Evolutionary conservation across 352 stramenopile genomes (phyloP).

Genomic region (Phytophthora hibernalis): DNA sequence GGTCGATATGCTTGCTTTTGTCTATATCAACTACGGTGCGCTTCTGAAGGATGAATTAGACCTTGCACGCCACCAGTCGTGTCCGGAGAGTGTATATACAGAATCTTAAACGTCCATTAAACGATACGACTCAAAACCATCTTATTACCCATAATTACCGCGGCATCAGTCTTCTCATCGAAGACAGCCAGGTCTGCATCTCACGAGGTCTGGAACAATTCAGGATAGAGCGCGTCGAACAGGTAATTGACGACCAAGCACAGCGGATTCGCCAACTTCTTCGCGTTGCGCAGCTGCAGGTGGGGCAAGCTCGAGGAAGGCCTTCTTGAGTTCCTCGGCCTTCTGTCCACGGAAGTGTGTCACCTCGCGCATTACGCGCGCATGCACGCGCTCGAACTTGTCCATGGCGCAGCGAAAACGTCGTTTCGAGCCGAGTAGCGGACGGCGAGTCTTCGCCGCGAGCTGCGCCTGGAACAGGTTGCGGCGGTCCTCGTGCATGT

Average conservation of each 20-base stretch:
- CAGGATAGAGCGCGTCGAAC: conserved; percentile 48
- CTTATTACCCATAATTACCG: no score
- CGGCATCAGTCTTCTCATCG: no score
- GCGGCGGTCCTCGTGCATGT: conserved; percentile 80
- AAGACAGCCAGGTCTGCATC: no score
- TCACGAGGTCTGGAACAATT: no score
- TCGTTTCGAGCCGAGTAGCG: conserved; percentile 47
- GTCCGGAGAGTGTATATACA: no score
- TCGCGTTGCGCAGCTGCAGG: conserved; percentile 56
- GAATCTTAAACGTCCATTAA: no score
- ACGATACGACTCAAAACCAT: no score
- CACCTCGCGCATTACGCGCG: conserved; percentile 78
- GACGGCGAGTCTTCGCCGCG: conserved; percentile 49
- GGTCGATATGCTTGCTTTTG: no score
- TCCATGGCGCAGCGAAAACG: conserved; percentile 65
- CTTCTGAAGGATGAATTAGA: no score
- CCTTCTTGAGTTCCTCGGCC: conserved; percentile 67
- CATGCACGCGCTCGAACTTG: conserved; percentile 80
- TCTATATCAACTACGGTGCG: no score
- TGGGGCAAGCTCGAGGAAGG: conserved; percentile 79
- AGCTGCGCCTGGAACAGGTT: conserved; percentile 84
- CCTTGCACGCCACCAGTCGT: no score
- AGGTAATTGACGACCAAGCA: conserved; percentile 54
- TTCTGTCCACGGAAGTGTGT: conserved; percentile 79
- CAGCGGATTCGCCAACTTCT: conserved; percentile 64